Percentiles rank a stretch among this genome's conserved stretches.
Evolutionary conservation across 2,329 filamentous ascomycete genomes (phyloP).

Genomic region (Colletotrichum sp.): DNA sequence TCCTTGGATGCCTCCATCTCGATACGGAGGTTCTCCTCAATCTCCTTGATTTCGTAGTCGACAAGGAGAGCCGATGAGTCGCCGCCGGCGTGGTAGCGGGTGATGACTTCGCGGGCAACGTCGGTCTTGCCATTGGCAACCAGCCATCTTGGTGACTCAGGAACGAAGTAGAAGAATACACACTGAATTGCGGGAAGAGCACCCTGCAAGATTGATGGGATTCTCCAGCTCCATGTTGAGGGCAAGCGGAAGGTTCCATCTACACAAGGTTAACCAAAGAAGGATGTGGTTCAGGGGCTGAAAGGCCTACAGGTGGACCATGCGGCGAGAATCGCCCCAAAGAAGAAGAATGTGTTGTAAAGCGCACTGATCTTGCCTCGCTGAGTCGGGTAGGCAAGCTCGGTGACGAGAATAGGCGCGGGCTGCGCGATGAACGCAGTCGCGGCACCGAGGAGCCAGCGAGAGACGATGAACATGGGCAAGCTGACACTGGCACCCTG

Average conservation of each 20-base stretch:
- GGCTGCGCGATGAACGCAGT: constrained; percentile 32
- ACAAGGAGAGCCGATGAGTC: constrained; percentile 42
- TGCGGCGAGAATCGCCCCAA: constrained; percentile 36
- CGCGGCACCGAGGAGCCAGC: constrained; percentile 38
- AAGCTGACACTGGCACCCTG: constrained; percentile 27
- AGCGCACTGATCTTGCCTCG: constrained; percentile 35
- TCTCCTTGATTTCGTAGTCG: constrained; percentile 45
- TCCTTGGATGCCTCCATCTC: constrained; percentile 53
- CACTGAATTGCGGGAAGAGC: constrained; percentile 40
- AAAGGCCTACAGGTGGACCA: constrained; percentile 25
- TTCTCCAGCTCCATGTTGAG: constrained; percentile 31
- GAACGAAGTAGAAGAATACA: constrained; percentile 36
- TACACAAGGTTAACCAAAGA: neutral
- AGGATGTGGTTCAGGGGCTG: fast-evolving
- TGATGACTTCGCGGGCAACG: constrained; percentile 56
- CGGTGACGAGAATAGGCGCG: constrained; percentile 37
- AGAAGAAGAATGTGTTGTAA: constrained; percentile 53
- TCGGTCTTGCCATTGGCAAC: constrained; percentile 59
- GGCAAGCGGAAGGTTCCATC: constrained; percentile 37
- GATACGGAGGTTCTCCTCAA: constrained; percentile 45
- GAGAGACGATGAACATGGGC: constrained; percentile 37
- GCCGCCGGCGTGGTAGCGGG: constrained; percentile 54
- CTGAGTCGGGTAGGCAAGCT: constrained; percentile 40
- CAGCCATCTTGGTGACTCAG: constrained; percentile 68
- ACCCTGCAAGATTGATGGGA: constrained; percentile 34